A percentile compares a stretch with the other conserved stretches of the same genome.
Evolutionary conservation across 352 stramenopile genomes (phyloP).

Genomic region (Globisporangium splendens): DNA sequence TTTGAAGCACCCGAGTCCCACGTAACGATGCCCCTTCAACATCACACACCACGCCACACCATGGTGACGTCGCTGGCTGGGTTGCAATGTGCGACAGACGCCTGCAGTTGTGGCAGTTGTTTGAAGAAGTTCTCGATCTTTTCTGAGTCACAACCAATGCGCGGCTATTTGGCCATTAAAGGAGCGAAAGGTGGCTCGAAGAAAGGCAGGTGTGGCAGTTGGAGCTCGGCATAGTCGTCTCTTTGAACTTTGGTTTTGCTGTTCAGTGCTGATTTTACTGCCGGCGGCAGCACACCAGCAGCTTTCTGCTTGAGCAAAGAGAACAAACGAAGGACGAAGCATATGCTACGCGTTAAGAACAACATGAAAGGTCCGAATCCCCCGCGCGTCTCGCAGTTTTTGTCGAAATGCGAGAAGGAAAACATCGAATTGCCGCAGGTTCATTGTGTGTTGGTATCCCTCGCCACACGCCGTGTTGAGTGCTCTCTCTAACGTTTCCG

Average conservation of each 20-base stretch:
- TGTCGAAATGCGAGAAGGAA: constrained; percentile 40
- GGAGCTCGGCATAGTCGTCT: not conserved
- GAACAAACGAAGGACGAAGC: constrained; percentile 8
- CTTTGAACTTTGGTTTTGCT: not conserved
- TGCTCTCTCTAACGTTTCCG: not conserved
- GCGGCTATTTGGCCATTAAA: not conserved
- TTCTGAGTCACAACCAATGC: not conserved
- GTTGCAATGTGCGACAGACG: not conserved
- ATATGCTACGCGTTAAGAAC: not conserved
- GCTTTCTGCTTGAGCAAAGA: not conserved
- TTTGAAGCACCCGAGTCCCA: too few species aligned
- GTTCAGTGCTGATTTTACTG: not conserved
- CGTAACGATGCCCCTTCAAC: too few species aligned
- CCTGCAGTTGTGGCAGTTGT: constrained; percentile 2
- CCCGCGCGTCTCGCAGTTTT: constrained; percentile 22
- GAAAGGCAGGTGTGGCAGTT: not conserved
- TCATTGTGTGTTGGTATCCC: not conserved
- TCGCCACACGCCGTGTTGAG: not conserved
- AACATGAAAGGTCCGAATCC: constrained; percentile 25
- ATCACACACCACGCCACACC: too few species aligned
- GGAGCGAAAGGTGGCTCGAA: not conserved
- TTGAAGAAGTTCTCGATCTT: not conserved
- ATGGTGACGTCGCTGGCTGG: too few species aligned
- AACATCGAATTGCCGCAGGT: constrained; percentile 36
- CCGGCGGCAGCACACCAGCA: not conserved